Evolutionary conservation across 495 filamentous ascomycete species (phyloP).

Genomic region (Geopyxis carbonaria): DNA sequence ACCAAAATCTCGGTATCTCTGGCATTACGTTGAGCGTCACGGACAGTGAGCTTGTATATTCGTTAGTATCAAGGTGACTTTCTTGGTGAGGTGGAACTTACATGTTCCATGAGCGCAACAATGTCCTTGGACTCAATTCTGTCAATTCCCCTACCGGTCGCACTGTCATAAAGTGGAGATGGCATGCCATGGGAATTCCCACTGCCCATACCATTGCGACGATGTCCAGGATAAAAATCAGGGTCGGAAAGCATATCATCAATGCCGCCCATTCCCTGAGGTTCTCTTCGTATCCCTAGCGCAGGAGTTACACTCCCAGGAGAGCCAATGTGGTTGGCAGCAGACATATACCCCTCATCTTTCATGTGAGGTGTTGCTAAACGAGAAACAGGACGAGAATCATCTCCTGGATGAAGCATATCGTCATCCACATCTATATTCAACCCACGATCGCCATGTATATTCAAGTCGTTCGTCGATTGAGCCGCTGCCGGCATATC

Average conservation of each 20-base stretch:
- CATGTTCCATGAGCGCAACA: slow-evolving; percentile 92
- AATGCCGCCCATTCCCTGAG: slow-evolving; percentile 34
- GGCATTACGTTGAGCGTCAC: slow-evolving; percentile 91
- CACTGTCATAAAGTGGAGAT: slow-evolving; percentile 77
- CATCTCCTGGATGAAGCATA: background rate
- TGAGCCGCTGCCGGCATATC: slow-evolving; percentile 7
- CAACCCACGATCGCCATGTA: slow-evolving; percentile 17
- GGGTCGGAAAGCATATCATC: slow-evolving; percentile 41
- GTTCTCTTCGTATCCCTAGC: slow-evolving; percentile 14
- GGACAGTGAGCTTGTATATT: slow-evolving; percentile 61
- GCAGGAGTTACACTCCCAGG: slow-evolving; percentile 19
- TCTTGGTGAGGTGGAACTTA: slow-evolving; percentile 29
- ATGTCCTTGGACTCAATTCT: slow-evolving; percentile 94
- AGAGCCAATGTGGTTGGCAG: slow-evolving; percentile 33
- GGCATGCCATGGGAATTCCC: slow-evolving; percentile 81
- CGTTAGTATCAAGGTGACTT: slow-evolving; percentile 26
- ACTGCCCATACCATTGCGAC: slow-evolving; percentile 31
- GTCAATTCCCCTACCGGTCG: slow-evolving; percentile 78
- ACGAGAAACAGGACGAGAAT: background rate
- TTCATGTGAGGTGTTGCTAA: slow-evolving; percentile 9
- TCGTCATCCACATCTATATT: background rate
- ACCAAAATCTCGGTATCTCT: slow-evolving; percentile 93
- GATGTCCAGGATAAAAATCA: slow-evolving; percentile 24
- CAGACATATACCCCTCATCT: slow-evolving; percentile 87
- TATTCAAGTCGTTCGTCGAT: slow-evolving; percentile 10